Percentiles rank a stretch among this genome's conserved stretches.
These are phyloP conservation scores for Cyberlindnera petersonii DNA, from an alignment of 805 yeast genomes.

Conservation along the genomic window DNA sequence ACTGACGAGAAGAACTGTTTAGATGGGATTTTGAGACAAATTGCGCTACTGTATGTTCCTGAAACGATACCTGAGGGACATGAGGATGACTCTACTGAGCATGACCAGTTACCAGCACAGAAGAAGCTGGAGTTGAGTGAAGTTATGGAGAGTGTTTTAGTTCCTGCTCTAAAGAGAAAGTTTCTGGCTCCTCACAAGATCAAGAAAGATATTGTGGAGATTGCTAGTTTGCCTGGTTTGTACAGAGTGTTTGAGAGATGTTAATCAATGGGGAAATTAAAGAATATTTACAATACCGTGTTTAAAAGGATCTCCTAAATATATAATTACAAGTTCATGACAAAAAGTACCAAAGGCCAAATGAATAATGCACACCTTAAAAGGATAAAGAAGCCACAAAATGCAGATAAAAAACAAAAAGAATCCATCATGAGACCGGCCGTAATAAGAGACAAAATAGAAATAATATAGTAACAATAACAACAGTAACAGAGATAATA, in stretches of 20 bases:
- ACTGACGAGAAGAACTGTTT: conserved; percentile 66
- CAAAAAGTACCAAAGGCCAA: too few relatives aligned
- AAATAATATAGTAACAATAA: too few relatives aligned
- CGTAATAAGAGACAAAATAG: too few relatives aligned
- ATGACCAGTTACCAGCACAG: conserved; percentile 25
- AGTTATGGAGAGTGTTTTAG: conserved; percentile 51
- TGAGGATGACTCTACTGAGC: conserved; percentile 24
- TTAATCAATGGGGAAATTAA: too few relatives aligned
- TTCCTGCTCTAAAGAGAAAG: conserved; percentile 60
- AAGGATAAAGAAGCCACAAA: too few relatives aligned
- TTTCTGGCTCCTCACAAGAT: conserved; percentile 61
- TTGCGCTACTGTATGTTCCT: conserved; percentile 74
- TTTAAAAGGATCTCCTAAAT: too few relatives aligned
- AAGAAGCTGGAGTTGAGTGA: conserved; percentile 32
- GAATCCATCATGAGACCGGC: too few relatives aligned
- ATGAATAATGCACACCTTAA: too few relatives aligned
- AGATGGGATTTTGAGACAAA: conserved; percentile 56
- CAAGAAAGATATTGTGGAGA: conserved; percentile 60
- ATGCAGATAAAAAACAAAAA: too few relatives aligned
- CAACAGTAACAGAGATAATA: too few relatives aligned
- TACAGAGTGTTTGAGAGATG: conserved; percentile 94
- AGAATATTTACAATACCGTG: too few relatives aligned
- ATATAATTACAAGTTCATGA: too few relatives aligned
- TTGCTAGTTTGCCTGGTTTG: conserved; percentile 88
- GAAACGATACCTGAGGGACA: conserved; percentile 38